Evolutionary conservation across 2,329 filamentous ascomycete species (phyloP).

Genomic region (Trichoderma afroharzianum): DNA sequence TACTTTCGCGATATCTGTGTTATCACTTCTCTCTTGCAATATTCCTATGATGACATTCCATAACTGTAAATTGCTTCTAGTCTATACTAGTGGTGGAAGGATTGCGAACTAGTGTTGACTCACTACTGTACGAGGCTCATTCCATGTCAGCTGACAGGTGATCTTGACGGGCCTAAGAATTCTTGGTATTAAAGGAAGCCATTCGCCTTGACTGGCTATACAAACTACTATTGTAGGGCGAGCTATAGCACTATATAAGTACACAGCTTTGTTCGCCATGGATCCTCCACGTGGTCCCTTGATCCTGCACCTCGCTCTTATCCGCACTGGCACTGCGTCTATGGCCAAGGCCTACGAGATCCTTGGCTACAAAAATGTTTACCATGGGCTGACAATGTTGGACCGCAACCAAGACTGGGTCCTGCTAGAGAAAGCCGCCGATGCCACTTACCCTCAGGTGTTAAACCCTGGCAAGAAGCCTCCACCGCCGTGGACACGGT

Average conservation of each 20-base stretch:
- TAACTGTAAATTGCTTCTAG: not conserved
- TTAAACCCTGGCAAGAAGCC: constrained; percentile 16
- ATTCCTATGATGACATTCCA: not conserved
- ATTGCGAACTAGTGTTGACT: not conserved
- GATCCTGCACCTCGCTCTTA: constrained; percentile 30
- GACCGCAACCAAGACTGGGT: constrained; percentile 25
- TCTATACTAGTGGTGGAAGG: not conserved
- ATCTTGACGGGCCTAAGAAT: not conserved
- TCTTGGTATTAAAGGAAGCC: not conserved
- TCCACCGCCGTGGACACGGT: constrained; percentile 26
- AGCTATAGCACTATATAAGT: not conserved
- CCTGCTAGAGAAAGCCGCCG: constrained; percentile 27
- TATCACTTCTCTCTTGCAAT: not conserved
- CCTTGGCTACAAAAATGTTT: constrained; percentile 33
- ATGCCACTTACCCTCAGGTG: constrained; percentile 26
- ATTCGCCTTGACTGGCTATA: not conserved
- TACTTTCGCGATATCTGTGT: not conserved
- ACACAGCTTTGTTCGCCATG: not conserved
- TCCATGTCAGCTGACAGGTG: not conserved
- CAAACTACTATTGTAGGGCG: not conserved
- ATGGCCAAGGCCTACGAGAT: constrained; percentile 31
- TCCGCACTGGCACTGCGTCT: constrained; percentile 34
- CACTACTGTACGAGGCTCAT: not conserved
- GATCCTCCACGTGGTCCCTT: constrained; percentile 26
- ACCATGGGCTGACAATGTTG: constrained; percentile 29